Conservation (phyloP, 495 filamentous ascomycete species). For the Clavariopsis aquatica region DNA sequence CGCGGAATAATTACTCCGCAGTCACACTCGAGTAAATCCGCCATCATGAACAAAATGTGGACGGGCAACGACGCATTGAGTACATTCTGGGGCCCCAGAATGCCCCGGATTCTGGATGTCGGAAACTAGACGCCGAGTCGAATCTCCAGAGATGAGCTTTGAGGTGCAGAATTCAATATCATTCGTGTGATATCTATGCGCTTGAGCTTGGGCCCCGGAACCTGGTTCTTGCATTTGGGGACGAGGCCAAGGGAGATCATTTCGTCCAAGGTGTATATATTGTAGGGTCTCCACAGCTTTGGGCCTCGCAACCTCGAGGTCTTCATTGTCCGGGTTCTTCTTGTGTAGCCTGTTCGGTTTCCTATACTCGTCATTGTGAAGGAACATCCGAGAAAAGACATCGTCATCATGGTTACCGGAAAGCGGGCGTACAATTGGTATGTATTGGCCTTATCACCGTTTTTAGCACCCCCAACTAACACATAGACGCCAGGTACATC, state of each 20-base stretch:
- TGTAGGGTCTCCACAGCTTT: neutral
- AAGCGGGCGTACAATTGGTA: slow-evolving; percentile 32
- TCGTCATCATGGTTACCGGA: slow-evolving; percentile 4
- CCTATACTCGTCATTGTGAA: neutral
- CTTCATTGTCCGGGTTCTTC: neutral
- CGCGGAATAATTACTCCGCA: slow-evolving; percentile 10
- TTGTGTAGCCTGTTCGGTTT: neutral
- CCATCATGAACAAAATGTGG: neutral
- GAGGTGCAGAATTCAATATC: neutral
- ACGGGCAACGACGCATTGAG: neutral
- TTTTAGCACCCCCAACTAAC: neutral
- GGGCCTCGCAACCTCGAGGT: neutral
- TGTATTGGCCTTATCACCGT: neutral
- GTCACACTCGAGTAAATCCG: neutral
- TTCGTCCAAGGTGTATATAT: slow-evolving; percentile 1
- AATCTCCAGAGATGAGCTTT: neutral
- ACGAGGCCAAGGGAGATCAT: neutral
- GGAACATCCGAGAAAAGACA: neutral
- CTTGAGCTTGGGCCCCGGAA: slow-evolving; percentile 1
- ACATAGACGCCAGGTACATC: slow-evolving; percentile 54
- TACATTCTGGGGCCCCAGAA: slow-evolving; percentile 6
- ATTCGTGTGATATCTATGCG: slow-evolving; percentile 22
- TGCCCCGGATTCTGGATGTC: slow-evolving; percentile 2
- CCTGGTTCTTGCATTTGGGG: slow-evolving; percentile 8
- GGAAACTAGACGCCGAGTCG: neutral